Evolutionary conservation across 176 grass and related monocot species (phyloP).

Genomic region (Elaeis guineensis): DNA sequence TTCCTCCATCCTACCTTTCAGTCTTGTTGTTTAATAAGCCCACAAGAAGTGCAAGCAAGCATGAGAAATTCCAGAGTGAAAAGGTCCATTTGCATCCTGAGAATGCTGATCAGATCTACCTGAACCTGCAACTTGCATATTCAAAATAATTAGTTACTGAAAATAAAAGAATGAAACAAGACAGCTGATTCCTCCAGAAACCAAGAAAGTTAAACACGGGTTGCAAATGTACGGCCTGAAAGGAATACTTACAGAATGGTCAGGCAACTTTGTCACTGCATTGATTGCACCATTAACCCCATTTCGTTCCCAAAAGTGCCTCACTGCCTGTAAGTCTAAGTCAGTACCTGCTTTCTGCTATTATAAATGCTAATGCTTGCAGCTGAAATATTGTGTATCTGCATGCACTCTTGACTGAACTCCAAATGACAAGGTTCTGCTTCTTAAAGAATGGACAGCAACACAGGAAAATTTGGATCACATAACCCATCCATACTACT

Average conservation of each 20-base stretch:
- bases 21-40: constrained; percentile 61
- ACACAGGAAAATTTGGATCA: too few species aligned
- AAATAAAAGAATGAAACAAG: neutral
- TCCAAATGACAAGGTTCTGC: too few species aligned
- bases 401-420: neutral
- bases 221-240: neutral
- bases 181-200: too few species aligned
- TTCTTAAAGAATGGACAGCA: too few species aligned
- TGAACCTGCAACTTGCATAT: constrained; percentile 55
- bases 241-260: constrained; percentile 57
- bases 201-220: too few species aligned
- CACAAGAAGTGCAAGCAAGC: constrained; percentile 61
- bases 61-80: constrained; percentile 84
- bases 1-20: constrained; percentile 48
- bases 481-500: too few species aligned
- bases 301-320: constrained; percentile 77
- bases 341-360: neutral
- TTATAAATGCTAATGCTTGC: neutral
- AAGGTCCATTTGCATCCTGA: constrained; percentile 63
- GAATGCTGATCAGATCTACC: constrained; percentile 64
- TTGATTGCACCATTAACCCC: constrained; percentile 76
- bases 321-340: constrained; percentile 29
- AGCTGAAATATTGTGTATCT: neutral
- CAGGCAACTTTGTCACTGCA: constrained; percentile 75
- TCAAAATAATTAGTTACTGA: neutral